phyloP scores from a whole-genome alignment of 2,329 filamentous ascomycete species.

The Alternaria incomplexa region DNA sequence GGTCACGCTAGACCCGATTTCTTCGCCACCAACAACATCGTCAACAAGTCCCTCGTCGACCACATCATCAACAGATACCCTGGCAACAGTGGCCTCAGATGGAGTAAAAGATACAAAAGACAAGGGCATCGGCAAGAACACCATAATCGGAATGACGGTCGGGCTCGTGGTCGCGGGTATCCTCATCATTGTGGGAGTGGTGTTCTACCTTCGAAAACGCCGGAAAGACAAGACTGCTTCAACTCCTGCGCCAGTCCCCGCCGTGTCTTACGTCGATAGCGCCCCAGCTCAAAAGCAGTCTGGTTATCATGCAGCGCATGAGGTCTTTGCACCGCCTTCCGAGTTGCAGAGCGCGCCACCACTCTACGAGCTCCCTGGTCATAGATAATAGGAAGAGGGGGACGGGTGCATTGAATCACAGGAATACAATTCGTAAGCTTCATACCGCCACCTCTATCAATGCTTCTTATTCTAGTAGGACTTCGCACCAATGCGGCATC shows the following conservation, averaged over 20 bases:
- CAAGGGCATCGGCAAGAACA: neutral
- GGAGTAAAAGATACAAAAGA: neutral
- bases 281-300: neutral
- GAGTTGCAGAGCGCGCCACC: neutral
- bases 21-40: neutral
- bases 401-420: neutral
- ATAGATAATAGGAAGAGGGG: rapidly evolving
- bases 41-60: neutral
- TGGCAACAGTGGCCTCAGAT: neutral
- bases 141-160: neutral
- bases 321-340: neutral
- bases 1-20: neutral
- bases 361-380: neutral
- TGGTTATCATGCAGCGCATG: neutral
- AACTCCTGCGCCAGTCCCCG: neutral
- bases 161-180: neutral
- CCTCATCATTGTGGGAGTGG: neutral
- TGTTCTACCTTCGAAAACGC: neutral
- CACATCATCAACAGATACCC: neutral
- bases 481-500: too few species aligned
- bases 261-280: neutral
- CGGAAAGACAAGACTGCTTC: neutral
- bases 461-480: too few species aligned
- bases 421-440: neutral
- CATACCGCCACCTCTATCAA: too few species aligned